Base-by-base conservation (phyloP, 1,284 basidiomycete genomes). In the Ustilago vetiveriae region DNA sequence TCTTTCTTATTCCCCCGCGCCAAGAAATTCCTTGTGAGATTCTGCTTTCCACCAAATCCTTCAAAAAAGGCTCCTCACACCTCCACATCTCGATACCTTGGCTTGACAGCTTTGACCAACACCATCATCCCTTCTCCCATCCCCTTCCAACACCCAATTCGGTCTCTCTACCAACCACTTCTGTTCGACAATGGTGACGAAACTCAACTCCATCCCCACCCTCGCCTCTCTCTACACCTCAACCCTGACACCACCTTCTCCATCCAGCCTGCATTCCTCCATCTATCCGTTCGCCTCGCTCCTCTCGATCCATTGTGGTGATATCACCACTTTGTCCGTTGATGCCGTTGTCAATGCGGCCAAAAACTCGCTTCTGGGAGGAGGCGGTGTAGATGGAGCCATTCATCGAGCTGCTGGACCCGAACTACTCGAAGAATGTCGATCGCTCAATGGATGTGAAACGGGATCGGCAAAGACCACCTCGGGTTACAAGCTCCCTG, bases 391-490 rank as follows among this genome's bases (percentile, higher is more conserved):
- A 29, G 91, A 92, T 78, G 91, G 92, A 3, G 90, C 90, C 2
- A 93, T 94, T 42, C 94, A 97, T 82, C 81, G 83, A 4, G 92
- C 92, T 4, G 94, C 94, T 3, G 94, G 94, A 2, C 85, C 83
- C 0, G 83, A 86, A 19, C 86, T 98, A 5, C 74, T 89, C 3
- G 83, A 86, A 51, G 92, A 94, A 86, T 94, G 90, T 88, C 75
- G 75, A 17, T 35, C 47, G 11, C 63, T 73, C 22, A 49, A 69
- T 26, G 92, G 94, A 7, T 92, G 91, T 75, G 83, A 87, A 27
- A 92, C 91, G 11, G 94, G 94, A 24, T 85, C 90, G 62, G 88
- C 90, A 10, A 94, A 93, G 83, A 89, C 92, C 43, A 94, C 92
- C 4, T 17, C 32, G 3, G 83, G 69, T 1, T 81, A 82, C 74